A percentile compares a stretch with the other conserved stretches of the same genome.
phyloP scores from a whole-genome alignment of 2,329 filamentous ascomycete genomes.

The Aureobasidium sp. region DNA sequence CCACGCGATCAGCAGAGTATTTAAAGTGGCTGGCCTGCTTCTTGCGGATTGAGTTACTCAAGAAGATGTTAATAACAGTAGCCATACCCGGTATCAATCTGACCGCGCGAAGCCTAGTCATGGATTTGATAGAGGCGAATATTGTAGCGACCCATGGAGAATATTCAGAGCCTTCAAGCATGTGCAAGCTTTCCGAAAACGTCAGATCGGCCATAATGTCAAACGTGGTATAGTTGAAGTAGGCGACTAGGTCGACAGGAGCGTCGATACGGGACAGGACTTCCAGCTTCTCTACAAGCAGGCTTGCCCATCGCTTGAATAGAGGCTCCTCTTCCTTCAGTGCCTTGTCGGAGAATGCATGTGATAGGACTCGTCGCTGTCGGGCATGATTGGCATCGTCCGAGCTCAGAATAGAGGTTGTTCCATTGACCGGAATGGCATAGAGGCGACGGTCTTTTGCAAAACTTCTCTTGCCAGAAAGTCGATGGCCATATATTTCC shows the following conservation, averaged over 20 bases:
- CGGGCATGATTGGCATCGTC: constrained; percentile 34
- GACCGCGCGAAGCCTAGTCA: constrained; percentile 14
- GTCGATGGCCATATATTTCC: constrained; percentile 29
- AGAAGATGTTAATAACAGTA: background rate
- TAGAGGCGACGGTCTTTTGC: constrained; percentile 22
- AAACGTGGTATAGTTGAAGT: constrained; percentile 28
- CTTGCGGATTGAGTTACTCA: constrained; percentile 3
- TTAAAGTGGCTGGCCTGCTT: constrained; percentile 17
- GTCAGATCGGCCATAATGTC: constrained; percentile 23
- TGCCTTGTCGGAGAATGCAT: constrained; percentile 36
- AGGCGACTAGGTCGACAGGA: constrained; percentile 24
- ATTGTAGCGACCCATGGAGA: constrained; percentile 19
- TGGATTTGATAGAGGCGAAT: constrained; percentile 16
- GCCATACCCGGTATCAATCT: constrained; percentile 11
- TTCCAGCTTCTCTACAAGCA: constrained; percentile 34
- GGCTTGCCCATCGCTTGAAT: constrained; percentile 34
- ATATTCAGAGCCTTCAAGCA: constrained; percentile 23
- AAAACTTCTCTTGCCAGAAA: constrained; percentile 19
- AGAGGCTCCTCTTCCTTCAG: constrained; percentile 35
- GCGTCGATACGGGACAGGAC: constrained; percentile 29
- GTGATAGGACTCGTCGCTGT: constrained; percentile 33
- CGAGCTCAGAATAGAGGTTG: constrained; percentile 20
- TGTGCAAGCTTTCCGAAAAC: constrained; percentile 29
- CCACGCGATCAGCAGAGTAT: constrained; percentile 21
- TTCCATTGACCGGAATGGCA: constrained; percentile 17